Evolutionary conservation across 192 early-diverging fungal species (phyloP), one percentile per base, ranked within the genome.

Genomic region (Entomortierella parvispora): DNA sequence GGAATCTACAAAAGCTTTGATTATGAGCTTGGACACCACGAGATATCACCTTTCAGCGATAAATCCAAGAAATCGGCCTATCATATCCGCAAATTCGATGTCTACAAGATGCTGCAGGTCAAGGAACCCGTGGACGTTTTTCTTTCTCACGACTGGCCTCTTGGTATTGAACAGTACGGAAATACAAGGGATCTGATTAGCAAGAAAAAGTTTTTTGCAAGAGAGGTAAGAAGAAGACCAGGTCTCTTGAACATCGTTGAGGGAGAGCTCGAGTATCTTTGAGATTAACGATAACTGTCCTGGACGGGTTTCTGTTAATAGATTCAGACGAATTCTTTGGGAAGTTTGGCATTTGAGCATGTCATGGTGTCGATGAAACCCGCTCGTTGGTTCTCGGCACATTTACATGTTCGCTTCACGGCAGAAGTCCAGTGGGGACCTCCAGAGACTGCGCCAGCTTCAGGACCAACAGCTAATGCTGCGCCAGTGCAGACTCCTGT

Each of bases 121-220:
- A 66, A 85, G 12, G 54, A 84, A 26, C 93, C 94, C 0, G 53
- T 99, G 43, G 96, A 99, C 56, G 85, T 98, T 20, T 93, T 99
- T 54, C 62, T 98, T 0, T 94, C 95, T 6, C 98, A 99, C 71
- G 98, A 99, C 65, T 99, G 98, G 98, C 98, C 98, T 1, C 83
- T 87, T 47, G 89, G 89, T 10, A 94, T 98, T 32, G 92, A 93
- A 47, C 78, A 83, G 25, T 90, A 90, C 72, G 98, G 98, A 2
- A 80, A 98, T 78, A 71, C 84, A 0, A 43, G 67, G 5, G 26
- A 60, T 28, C 80, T 99, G 44, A 62, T 97, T 23, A 61, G 77
- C 4, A 72, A 33, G 4, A 98, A 98, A 67, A 84, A 77, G n/a
- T 94, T 86, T 77, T 92, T 98, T 54, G 69, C 52, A 42, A 68